phyloP scores from a whole-genome alignment of 805 yeast genomes.

The Ogataea trehaloabstinens region DNA sequence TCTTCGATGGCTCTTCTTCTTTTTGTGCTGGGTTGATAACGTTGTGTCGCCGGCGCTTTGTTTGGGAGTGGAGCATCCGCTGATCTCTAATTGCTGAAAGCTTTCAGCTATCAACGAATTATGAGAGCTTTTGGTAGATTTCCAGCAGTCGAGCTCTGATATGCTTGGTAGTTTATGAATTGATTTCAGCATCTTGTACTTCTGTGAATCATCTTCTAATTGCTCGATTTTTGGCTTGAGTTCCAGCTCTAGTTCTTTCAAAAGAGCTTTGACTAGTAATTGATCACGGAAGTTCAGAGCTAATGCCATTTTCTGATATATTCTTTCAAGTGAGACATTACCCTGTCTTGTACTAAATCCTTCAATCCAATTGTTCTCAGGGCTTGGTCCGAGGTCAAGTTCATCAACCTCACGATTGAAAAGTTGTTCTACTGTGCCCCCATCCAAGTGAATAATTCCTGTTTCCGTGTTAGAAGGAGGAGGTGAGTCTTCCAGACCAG shows the following conservation, averaged over 20 bases:
- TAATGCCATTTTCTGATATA: conserved; percentile 14
- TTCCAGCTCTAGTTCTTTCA: conserved; percentile 22
- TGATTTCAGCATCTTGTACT: conserved; percentile 24
- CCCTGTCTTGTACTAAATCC: conserved; percentile 7
- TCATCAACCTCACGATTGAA: conserved; percentile 19
- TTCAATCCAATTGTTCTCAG: conserved; percentile 6
- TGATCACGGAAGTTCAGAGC: conserved; percentile 20
- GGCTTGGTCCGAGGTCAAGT: conserved; percentile 9
- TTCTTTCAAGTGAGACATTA: conserved; percentile 4
- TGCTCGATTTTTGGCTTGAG: conserved; percentile 22
- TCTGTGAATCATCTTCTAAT: conserved; percentile 18
- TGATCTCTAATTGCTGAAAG: background rate
- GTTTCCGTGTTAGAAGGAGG: conserved; percentile 5
- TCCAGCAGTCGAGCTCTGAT: conserved; percentile 15
- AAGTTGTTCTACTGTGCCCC: conserved; percentile 15
- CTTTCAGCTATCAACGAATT: background rate
- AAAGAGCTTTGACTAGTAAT: conserved; percentile 18
- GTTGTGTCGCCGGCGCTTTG: background rate
- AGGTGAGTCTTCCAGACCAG: conserved; percentile 3
- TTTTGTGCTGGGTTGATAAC: background rate
- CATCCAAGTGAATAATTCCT: conserved; percentile 13
- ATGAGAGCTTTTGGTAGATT: conserved; percentile 4
- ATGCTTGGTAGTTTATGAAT: conserved; percentile 29
- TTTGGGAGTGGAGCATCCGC: background rate
- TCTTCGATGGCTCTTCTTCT: conserved; percentile 1